These are phyloP conservation scores for Asparagopsis taxiformis DNA, from an alignment of 31 red algal species.

Conservation along the genomic window DNA sequence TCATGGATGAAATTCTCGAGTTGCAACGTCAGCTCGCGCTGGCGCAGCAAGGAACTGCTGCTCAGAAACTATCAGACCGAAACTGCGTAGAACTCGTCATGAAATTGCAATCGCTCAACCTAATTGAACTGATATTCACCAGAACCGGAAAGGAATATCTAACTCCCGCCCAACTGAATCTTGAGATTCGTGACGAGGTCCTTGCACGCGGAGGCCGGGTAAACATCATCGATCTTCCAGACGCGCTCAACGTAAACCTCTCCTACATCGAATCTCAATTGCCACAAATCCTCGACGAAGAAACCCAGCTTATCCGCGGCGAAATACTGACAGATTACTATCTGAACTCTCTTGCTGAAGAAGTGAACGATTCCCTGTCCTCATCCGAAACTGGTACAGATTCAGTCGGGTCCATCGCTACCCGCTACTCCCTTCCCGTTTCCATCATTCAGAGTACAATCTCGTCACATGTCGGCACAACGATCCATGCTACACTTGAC, in stretches of 20 bases:
- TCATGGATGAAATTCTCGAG: constrained; percentile 59
- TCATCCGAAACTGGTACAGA: constrained; percentile 52
- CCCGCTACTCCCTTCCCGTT: constrained; percentile 52
- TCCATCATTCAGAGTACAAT: constrained; percentile 41
- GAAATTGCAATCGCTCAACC: constrained; percentile 61
- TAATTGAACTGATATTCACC: constrained; percentile 74
- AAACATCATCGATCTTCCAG: constrained; percentile 73
- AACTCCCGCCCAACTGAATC: constrained; percentile 43
- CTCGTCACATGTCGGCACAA: constrained; percentile 22
- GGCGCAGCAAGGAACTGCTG: constrained; percentile 44
- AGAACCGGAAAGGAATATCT: constrained; percentile 77
- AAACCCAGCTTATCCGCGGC: constrained; percentile 53
- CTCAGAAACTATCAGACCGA: constrained; percentile 66
- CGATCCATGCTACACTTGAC: constrained; percentile 45
- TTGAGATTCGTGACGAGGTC: constrained; percentile 65
- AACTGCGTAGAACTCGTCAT: constrained; percentile 87
- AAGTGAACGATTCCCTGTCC: constrained; percentile 59
- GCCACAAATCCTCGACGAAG: constrained; percentile 24
- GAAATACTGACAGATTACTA: constrained; percentile 63
- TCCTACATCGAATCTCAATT: constrained; percentile 52
- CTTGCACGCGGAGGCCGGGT: constrained; percentile 59
- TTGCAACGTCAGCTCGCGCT: constrained; percentile 56
- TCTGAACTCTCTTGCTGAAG: constrained; percentile 45
- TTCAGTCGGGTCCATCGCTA: constrained; percentile 48
- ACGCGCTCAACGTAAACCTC: constrained; percentile 62